Conservation (phyloP, 2,329 filamentous ascomycete genomes). For the Didymella pinodella region DNA sequence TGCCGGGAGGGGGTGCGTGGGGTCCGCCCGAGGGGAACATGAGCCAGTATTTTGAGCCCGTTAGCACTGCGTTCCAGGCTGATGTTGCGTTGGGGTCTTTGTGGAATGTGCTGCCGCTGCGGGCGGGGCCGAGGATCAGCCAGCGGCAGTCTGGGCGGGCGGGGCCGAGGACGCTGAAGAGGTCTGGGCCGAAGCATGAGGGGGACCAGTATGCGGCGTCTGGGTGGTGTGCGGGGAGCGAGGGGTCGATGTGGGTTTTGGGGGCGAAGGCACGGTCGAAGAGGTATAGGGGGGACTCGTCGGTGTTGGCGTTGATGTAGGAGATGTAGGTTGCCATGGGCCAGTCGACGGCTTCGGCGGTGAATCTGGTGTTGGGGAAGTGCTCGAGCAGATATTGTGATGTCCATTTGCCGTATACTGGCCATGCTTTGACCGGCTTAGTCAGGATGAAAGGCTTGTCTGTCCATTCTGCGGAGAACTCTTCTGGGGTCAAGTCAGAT, state of each 20-base stretch:
- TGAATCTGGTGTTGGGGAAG: conserved; percentile 74
- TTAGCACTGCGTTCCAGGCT: conserved; percentile 93
- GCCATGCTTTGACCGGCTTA: conserved; percentile 81
- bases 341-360: conserved; percentile 95
- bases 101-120: conserved; percentile 93
- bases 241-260: conserved; percentile 73
- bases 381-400: conserved; percentile 69
- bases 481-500: conserved; percentile 70
- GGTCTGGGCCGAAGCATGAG: conserved; percentile 82
- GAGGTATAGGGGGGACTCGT: conserved; percentile 91
- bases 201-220: conserved; percentile 77
- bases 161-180: conserved; percentile 79
- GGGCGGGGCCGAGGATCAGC: conserved; percentile 87
- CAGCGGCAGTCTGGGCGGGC: conserved; percentile 88
- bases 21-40: conserved; percentile 82
- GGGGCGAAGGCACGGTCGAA: conserved; percentile 88
- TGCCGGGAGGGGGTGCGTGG: conserved; percentile 77
- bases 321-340: conserved; percentile 77
- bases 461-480: conserved; percentile 80
- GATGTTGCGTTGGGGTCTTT: conserved; percentile 78
- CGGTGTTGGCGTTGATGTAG: conserved; percentile 80
- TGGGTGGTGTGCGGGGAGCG: conserved; percentile 59
- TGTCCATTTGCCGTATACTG: conserved; percentile 77
- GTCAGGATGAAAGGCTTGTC: conserved; percentile 87
- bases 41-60: conserved; percentile 96